Evolutionary conservation across 306 rosid genomes (phyloP).

Genomic region (Trifolium fragiferum): DNA sequence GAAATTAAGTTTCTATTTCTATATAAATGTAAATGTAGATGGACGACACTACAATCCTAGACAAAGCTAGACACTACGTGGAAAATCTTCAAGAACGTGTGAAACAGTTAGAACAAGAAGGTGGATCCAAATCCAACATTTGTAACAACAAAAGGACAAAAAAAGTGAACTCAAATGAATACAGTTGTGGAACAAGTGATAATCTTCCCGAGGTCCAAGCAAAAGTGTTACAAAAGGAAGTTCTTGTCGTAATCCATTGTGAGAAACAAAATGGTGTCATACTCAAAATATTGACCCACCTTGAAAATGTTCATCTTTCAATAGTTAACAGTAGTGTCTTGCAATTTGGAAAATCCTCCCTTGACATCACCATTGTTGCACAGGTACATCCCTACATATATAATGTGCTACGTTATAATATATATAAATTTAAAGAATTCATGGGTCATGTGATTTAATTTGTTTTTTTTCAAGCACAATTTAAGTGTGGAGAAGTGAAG

Average conservation of each 20-base stretch:
- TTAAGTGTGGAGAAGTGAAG: no score
- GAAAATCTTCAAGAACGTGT: constrained; percentile 45
- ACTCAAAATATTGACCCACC: constrained; percentile 43
- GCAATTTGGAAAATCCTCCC: constrained; percentile 45
- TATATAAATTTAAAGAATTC: no score
- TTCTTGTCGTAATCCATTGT: constrained; percentile 43
- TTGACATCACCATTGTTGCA: constrained; percentile 48
- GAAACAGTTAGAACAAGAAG: constrained; percentile 45
- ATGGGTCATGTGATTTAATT: no score
- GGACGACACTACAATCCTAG: constrained; percentile 40
- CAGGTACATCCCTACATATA: constrained; percentile 31
- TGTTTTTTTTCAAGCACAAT: no score
- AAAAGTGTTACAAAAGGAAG: constrained; percentile 38
- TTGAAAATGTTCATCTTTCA: constrained; percentile 44
- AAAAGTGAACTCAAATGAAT: background rate
- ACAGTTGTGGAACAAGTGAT: constrained; percentile 7
- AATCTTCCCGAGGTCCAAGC: constrained; percentile 38
- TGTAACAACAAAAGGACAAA: background rate
- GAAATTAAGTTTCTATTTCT: background rate
- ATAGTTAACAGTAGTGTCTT: constrained; percentile 42
- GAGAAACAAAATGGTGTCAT: constrained; percentile 43
- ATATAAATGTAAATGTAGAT: constrained; percentile 13
- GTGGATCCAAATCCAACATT: background rate
- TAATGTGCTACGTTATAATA: no score
- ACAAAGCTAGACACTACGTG: constrained; percentile 40